Percentiles rank a stretch among this genome's conserved stretches.
These are phyloP conservation scores for Ceratobasidium sp. DNA, from an alignment of 1,284 basidiomycete genomes.

Conservation along the genomic window DNA sequence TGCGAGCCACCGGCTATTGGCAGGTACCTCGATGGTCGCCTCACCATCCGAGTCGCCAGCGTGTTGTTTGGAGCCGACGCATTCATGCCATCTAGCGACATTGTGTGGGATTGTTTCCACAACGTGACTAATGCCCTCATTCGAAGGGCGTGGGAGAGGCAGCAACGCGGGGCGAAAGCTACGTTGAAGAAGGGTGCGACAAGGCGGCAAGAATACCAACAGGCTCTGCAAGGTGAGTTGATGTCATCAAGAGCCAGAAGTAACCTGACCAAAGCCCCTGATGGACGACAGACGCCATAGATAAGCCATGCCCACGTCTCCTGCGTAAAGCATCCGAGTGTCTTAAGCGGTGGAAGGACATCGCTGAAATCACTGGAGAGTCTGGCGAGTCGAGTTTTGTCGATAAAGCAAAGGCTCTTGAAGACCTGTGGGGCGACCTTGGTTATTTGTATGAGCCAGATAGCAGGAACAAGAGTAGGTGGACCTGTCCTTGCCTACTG, in stretches of 20 bases:
- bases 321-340: not conserved
- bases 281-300: no score
- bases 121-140: not conserved
- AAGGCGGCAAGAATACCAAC: not conserved
- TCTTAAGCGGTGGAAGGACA: not conserved
- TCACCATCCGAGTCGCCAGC: not conserved
- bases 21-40: not conserved
- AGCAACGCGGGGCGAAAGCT: not conserved
- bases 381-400: not conserved
- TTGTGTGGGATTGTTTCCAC: not conserved
- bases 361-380: conserved; percentile 9
- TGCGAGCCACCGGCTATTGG: not conserved
- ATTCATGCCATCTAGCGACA: not conserved
- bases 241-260: not conserved
- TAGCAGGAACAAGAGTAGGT: not conserved
- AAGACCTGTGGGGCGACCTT: not conserved
- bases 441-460: not conserved
- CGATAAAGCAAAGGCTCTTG: not conserved
- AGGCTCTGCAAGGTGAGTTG: not conserved
- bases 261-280: no score
- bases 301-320: not conserved
- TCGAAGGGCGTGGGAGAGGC: not conserved
- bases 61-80: not conserved
- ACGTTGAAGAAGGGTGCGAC: not conserved
- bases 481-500: not conserved